phyloP scores from a whole-genome alignment of 305 asterid genomes.

The Rubia balearica region DNA sequence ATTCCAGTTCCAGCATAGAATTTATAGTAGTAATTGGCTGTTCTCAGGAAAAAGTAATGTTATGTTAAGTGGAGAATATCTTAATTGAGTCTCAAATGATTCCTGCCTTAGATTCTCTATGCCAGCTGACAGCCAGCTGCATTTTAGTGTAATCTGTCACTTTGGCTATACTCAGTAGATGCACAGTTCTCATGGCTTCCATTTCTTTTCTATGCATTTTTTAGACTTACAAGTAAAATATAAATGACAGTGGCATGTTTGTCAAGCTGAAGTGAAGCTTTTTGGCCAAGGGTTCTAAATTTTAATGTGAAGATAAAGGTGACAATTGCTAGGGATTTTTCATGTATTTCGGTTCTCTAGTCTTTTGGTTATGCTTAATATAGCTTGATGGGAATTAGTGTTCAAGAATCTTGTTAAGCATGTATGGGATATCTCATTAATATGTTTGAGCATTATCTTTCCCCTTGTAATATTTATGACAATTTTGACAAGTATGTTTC shows the following conservation, averaged over 20 bases:
- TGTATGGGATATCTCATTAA: neutral
- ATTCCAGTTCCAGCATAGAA: neutral
- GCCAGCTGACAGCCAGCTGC: neutral
- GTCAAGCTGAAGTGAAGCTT: neutral
- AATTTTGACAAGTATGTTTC: conserved; percentile 18
- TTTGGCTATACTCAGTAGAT: neutral
- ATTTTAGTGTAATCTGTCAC: neutral
- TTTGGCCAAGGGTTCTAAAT: neutral
- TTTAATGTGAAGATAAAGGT: neutral
- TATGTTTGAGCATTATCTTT: neutral
- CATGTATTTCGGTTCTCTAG: no score
- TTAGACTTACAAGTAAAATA: neutral
- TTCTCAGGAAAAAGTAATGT: neutral
- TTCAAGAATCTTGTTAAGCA: neutral
- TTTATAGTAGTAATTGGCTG: neutral
- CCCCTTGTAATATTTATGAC: conserved; percentile 1
- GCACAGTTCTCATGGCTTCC: neutral
- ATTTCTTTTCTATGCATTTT: neutral
- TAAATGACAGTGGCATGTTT: neutral
- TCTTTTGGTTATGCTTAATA: no score
- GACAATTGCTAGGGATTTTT: no score
- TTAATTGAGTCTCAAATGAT: neutral
- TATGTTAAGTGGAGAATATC: neutral
- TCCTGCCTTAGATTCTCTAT: conserved; percentile 8
- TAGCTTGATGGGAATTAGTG: conserved; percentile 2